Evolutionary conservation across 176 grass and related monocot genomes (phyloP).

Genomic region (Metroxylon sagu): DNA sequence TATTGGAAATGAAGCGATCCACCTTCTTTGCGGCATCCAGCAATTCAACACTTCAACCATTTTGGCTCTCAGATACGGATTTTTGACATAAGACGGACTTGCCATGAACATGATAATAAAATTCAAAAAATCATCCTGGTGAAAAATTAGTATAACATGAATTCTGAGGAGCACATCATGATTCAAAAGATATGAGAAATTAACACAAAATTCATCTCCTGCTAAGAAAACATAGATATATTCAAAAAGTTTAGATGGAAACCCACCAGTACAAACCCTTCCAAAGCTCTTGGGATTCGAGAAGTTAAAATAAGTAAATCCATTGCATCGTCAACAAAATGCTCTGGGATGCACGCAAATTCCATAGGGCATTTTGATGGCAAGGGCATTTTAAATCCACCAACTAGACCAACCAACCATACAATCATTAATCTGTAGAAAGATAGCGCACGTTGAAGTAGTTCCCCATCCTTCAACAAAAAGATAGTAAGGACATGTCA

Average conservation of each 20-base stretch:
- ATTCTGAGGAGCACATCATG: not conserved
- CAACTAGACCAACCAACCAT: slow-evolving; percentile 81
- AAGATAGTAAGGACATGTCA: slow-evolving; percentile 2
- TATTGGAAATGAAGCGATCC: slow-evolving; percentile 11
- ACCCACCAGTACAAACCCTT: slow-evolving; percentile 62
- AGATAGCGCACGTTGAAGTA: slow-evolving; percentile 74
- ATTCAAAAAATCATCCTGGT: slow-evolving; percentile 88
- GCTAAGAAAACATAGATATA: not conserved
- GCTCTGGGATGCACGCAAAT: slow-evolving; percentile 86
- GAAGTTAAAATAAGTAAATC: slow-evolving; percentile 94
- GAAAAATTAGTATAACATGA: slow-evolving; percentile 1
- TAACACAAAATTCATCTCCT: too few species aligned
- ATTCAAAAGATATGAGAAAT: too few species aligned
- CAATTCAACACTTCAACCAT: slow-evolving; percentile 99
- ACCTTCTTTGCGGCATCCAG: slow-evolving; percentile 89
- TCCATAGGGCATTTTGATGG: slow-evolving; percentile 80
- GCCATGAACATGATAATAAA: slow-evolving; percentile 99
- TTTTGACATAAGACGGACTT: slow-evolving; percentile 82
- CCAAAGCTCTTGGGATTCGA: slow-evolving; percentile 83
- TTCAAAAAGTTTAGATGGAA: slow-evolving; percentile 6
- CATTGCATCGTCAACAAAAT: slow-evolving; percentile 98
- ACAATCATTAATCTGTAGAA: slow-evolving; percentile 96
- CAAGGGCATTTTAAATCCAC: slow-evolving; percentile 96
- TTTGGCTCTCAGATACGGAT: slow-evolving; percentile 93
- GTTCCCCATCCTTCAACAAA: slow-evolving; percentile 50